phyloP scores from a whole-genome alignment of 2,329 filamentous ascomycete species.

The Trichoderma pleuroti region DNA sequence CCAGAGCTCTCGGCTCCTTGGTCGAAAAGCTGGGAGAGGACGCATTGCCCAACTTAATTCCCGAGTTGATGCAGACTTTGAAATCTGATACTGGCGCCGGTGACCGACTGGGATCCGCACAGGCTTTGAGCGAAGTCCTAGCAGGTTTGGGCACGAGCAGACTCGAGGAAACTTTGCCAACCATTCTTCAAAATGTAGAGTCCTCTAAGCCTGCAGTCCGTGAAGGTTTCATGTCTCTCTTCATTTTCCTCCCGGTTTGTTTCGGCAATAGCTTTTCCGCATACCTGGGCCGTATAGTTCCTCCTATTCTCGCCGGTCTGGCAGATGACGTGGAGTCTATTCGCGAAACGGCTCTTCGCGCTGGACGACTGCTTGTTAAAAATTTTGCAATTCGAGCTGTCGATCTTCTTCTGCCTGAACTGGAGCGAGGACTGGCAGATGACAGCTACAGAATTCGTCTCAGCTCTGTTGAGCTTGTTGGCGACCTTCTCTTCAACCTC shows the following conservation, averaged over 20 bases:
- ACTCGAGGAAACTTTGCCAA: constrained; percentile 92
- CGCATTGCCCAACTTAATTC: constrained; percentile 92
- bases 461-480: constrained; percentile 95
- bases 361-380: constrained; percentile 91
- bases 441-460: constrained; percentile 97
- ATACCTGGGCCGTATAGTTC: constrained; percentile 93
- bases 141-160: constrained; percentile 89
- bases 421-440: constrained; percentile 94
- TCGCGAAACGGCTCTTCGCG: constrained; percentile 90
- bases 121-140: constrained; percentile 93
- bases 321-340: constrained; percentile 97
- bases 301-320: constrained; percentile 87
- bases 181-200: constrained; percentile 91
- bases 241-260: constrained; percentile 98
- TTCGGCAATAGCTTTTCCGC: constrained; percentile 98
- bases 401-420: constrained; percentile 86
- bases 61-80: constrained; percentile 94
- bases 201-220: constrained; percentile 86
- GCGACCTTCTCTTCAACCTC: constrained; percentile 94
- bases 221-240: constrained; percentile 98
- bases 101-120: constrained; percentile 91
- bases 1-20: constrained; percentile 91
- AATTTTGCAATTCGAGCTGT: constrained; percentile 96
- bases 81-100: constrained; percentile 96
- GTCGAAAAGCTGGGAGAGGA: constrained; percentile 98